Conservation (phyloP, 345 rosid species). For the Fremontodendron californicum region DNA sequence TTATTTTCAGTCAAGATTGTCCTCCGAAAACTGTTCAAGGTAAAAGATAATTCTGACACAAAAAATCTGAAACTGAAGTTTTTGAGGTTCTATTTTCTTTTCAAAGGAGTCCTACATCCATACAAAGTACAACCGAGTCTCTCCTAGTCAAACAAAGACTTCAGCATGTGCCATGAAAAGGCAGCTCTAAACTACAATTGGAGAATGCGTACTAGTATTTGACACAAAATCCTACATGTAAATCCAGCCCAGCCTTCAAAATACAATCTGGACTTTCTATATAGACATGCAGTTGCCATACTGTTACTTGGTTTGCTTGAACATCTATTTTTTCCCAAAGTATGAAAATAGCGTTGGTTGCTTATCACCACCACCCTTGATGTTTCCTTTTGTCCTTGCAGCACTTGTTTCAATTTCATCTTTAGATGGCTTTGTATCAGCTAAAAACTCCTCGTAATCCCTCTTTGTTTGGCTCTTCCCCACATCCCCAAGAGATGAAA, state of each 20-base stretch:
- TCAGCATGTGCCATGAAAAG: neutral
- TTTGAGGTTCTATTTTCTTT: neutral
- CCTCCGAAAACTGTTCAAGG: no score
- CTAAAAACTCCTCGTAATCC: conserved; percentile 32
- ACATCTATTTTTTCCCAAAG: neutral
- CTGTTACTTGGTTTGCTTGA: no score
- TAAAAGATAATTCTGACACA: no score
- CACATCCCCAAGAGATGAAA: neutral
- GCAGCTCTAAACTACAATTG: neutral
- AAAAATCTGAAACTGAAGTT: no score
- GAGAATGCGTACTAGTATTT: neutral
- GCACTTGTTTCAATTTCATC: conserved; percentile 25
- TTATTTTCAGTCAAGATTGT: neutral
- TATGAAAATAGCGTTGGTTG: neutral
- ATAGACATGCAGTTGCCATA: neutral
- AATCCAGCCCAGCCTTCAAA: neutral
- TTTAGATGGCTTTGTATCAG: conserved; percentile 28
- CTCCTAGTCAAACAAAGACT: neutral
- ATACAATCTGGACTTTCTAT: neutral
- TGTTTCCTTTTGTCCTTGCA: conserved; percentile 32
- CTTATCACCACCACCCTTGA: neutral
- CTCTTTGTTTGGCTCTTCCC: conserved; percentile 36
- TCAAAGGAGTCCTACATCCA: neutral
- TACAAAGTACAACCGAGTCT: neutral
- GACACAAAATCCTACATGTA: neutral